Conservation (phyloP, 306 rosid genomes). For the Prinsepia uniflora region DNA sequence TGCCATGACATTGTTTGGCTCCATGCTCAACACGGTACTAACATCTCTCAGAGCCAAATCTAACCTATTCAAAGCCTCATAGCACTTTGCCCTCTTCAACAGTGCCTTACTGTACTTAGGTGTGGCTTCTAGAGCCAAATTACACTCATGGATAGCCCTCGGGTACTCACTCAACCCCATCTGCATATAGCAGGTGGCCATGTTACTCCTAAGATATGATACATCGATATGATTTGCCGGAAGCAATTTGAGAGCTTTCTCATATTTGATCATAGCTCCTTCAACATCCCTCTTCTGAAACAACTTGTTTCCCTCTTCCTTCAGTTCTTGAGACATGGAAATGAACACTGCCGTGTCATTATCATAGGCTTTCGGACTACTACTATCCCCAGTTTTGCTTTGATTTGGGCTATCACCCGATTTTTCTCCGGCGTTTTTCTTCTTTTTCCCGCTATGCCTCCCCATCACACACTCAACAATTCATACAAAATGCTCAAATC, state of each 20-base stretch:
- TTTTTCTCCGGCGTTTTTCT: conserved; percentile 47
- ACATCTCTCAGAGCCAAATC: conserved; percentile 85
- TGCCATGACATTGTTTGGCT: conserved; percentile 82
- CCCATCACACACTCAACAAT: conserved; percentile 57
- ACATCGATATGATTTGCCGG: conserved; percentile 76
- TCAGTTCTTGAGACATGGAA: conserved; percentile 63
- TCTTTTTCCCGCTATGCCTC: conserved; percentile 53
- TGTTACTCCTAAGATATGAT: conserved; percentile 75
- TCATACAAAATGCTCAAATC: conserved; percentile 24
- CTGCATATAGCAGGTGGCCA: conserved; percentile 96
- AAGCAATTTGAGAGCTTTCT: conserved; percentile 77
- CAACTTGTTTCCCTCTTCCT: conserved; percentile 84
- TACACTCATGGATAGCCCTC: conserved; percentile 78
- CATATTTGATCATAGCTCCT: conserved; percentile 77
- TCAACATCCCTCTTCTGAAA: conserved; percentile 71
- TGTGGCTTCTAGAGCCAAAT: conserved; percentile 81
- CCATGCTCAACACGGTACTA: conserved; percentile 51
- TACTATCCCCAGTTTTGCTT: conserved; percentile 36
- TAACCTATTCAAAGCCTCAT: conserved; percentile 75
- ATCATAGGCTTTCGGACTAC: conserved; percentile 42
- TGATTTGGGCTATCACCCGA: conserved; percentile 40
- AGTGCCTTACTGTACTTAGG: conserved; percentile 81
- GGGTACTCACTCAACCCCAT: conserved; percentile 83
- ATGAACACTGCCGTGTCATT: conserved; percentile 56
- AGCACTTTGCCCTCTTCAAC: conserved; percentile 90